phyloP scores from a whole-genome alignment of 495 filamentous ascomycete species.

The Talaromyces ruber region DNA sequence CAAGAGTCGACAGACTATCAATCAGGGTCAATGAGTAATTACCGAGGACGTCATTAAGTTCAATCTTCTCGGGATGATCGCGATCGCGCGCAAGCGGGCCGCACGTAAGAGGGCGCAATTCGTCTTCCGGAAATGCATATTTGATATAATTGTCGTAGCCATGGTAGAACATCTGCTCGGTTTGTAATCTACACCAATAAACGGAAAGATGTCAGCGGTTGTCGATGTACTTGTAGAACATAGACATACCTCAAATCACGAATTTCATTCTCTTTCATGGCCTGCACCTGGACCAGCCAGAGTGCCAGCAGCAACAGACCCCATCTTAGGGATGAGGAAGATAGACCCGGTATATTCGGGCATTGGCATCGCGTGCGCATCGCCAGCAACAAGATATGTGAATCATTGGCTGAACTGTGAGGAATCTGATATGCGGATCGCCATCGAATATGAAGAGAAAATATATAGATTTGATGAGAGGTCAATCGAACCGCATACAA shows the following conservation, averaged over 20 bases:
- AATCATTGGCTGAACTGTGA: neutral
- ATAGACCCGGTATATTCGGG: slow-evolving; percentile 28
- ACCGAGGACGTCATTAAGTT: slow-evolving; percentile 89
- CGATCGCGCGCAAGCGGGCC: slow-evolving; percentile 73
- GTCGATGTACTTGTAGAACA: neutral
- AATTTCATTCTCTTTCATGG: slow-evolving; percentile 32
- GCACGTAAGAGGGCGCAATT: slow-evolving; percentile 85
- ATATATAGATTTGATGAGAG: neutral
- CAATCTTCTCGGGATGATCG: slow-evolving; percentile 70
- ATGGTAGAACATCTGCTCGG: slow-evolving; percentile 92
- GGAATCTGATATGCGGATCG: neutral
- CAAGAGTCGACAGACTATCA: slow-evolving; percentile 88
- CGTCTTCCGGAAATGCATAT: slow-evolving; percentile 93
- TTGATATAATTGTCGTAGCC: slow-evolving; percentile 93
- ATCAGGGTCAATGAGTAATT: slow-evolving; percentile 95
- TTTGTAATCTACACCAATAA: slow-evolving; percentile 50
- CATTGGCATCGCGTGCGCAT: slow-evolving; percentile 40
- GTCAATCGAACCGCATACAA: neutral
- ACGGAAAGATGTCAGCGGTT: neutral
- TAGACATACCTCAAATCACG: slow-evolving; percentile 29
- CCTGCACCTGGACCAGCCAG: slow-evolving; percentile 31
- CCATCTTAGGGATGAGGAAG: slow-evolving; percentile 28
- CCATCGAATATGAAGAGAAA: neutral
- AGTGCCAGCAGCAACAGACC: slow-evolving; percentile 25
- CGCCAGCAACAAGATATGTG: slow-evolving; percentile 16